Evolutionary conservation across 2,329 filamentous ascomycete genomes (phyloP).

Genomic region (Penicillium sp.): DNA sequence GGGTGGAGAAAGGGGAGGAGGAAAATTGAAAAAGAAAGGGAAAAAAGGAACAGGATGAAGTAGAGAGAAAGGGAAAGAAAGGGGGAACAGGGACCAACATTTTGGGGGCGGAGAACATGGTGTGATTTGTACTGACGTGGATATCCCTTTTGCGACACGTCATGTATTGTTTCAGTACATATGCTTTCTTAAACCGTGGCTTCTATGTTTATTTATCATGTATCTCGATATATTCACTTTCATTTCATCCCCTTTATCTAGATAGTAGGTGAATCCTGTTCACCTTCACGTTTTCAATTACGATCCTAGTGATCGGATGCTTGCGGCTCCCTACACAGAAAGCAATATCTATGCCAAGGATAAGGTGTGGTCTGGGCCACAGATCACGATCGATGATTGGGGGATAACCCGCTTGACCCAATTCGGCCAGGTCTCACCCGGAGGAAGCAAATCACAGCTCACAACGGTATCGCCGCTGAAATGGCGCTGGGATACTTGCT

Average conservation of each 20-base stretch:
- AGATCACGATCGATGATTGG: not conserved
- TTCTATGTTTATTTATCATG: too few relatives aligned
- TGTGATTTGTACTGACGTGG: slow-evolving; percentile 3
- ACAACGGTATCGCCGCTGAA: not conserved
- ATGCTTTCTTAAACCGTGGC: too few relatives aligned
- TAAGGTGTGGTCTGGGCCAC: slow-evolving; percentile 21
- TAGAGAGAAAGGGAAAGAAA: slow-evolving; percentile 12
- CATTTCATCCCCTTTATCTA: not conserved
- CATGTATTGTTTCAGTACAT: not conserved
- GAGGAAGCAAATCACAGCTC: not conserved
- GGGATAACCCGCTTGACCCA: not conserved
- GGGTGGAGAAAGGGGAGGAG: not conserved
- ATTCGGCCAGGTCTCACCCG: not conserved
- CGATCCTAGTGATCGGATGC: not conserved
- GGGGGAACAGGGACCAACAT: not conserved
- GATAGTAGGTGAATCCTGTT: not conserved
- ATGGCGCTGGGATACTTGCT: not conserved
- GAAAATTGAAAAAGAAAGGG: slow-evolving; percentile 6
- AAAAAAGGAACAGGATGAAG: slow-evolving; percentile 7
- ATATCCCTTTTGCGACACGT: slow-evolving; percentile 11
- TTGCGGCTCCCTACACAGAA: slow-evolving; percentile 4
- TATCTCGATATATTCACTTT: not conserved
- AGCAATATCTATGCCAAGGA: slow-evolving; percentile 5
- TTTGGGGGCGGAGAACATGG: not conserved
- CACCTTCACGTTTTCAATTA: not conserved